Evolutionary conservation across 371 early-diverging fungal species (phyloP).

Genomic region (Mortierella sp.): DNA sequence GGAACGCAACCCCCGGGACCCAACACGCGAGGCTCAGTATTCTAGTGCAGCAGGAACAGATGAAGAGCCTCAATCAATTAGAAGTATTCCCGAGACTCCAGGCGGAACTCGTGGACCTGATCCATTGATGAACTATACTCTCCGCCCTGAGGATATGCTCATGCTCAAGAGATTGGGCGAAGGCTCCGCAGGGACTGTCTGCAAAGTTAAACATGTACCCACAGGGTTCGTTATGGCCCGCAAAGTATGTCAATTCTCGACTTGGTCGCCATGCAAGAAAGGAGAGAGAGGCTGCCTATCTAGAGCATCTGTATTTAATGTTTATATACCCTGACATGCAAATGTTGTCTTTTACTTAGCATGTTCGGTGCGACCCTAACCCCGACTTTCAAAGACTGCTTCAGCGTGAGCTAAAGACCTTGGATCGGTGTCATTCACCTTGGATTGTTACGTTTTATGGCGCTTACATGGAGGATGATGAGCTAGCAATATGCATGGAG

Average conservation of each 20-base stretch:
- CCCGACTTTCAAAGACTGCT: constrained; percentile 85
- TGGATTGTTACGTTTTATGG: constrained; percentile 96
- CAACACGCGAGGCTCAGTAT: constrained; percentile 42
- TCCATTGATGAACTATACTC: constrained; percentile 49
- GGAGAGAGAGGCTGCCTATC: background rate
- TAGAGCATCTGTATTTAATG: background rate
- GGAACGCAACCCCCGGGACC: constrained; percentile 48
- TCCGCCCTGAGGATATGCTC: constrained; percentile 55
- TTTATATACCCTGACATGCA: background rate
- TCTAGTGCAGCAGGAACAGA: constrained; percentile 22
- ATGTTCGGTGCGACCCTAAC: constrained; percentile 76
- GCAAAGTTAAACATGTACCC: constrained; percentile 85
- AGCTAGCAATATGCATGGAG: constrained; percentile 97
- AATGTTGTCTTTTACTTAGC: constrained; percentile 57
- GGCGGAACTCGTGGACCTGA: constrained; percentile 55
- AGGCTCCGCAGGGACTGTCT: constrained; percentile 95
- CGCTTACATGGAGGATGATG: constrained; percentile 91
- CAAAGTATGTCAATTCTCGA: constrained; percentile 70
- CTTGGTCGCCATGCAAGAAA: background rate
- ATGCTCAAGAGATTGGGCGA: constrained; percentile 77
- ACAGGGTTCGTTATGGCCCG: constrained; percentile 92
- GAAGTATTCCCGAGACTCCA: constrained; percentile 53
- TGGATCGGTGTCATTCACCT: constrained; percentile 90
- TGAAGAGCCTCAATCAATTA: constrained; percentile 34
- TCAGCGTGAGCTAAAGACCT: constrained; percentile 89